phyloP scores from a whole-genome alignment of 176 grass and related monocot genomes.

The Aegilops sharonensis region DNA sequence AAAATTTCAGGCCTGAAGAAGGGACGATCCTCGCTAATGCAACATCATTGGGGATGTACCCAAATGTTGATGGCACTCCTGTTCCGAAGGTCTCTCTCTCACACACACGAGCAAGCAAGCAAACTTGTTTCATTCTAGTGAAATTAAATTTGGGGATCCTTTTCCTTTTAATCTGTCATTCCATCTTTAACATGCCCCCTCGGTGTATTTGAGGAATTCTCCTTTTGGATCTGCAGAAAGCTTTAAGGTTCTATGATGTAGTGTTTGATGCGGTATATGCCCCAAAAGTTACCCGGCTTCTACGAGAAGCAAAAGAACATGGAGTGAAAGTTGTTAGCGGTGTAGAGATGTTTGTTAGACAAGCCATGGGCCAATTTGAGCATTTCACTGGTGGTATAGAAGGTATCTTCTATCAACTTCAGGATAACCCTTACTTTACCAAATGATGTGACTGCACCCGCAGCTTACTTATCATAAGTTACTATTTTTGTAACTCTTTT shows the following conservation, averaged over 20 bases:
- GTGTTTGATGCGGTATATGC: conserved; percentile 96
- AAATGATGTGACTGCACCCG: background rate
- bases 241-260: conserved; percentile 68
- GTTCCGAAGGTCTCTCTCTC: conserved; percentile 58
- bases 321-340: conserved; percentile 83
- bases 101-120: background rate
- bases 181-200: background rate
- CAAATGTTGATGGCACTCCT: conserved; percentile 88
- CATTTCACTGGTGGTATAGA: conserved; percentile 68
- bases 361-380: conserved; percentile 91
- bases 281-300: conserved; percentile 84
- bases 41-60: conserved; percentile 94
- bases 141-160: background rate
- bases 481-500: conserved; percentile 28
- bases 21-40: conserved; percentile 98
- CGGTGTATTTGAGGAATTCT: conserved; percentile 19
- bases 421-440: background rate
- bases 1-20: conserved; percentile 73
- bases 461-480: conserved; percentile 2
- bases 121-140: conserved; percentile 12
- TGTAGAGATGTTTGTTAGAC: conserved; percentile 94
- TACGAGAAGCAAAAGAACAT: conserved; percentile 81
- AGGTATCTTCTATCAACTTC: conserved; percentile 54
- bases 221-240: conserved; percentile 56
- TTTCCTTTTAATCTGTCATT: conserved; percentile 9